These are phyloP conservation scores for Plenodomus tracheiphilus DNA, from an alignment of 2,329 filamentous ascomycete species.

Conservation along the genomic window DNA sequence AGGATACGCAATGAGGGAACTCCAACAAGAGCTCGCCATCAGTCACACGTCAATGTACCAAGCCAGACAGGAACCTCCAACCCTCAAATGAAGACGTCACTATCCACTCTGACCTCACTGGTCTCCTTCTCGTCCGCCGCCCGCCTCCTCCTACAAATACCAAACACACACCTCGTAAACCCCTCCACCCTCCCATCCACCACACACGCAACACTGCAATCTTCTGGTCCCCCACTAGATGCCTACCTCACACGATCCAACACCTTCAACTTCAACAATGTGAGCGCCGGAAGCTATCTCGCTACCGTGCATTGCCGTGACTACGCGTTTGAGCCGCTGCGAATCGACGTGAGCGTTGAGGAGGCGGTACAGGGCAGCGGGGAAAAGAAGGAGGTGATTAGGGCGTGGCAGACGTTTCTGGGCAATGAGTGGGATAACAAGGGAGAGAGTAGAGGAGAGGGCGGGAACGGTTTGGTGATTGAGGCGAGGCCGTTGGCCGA, in stretches of 20 bases:
- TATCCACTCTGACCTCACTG: constrained; percentile 47
- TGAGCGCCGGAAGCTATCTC: constrained; percentile 75
- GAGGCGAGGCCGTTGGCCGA: constrained; percentile 63
- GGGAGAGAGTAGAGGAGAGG: constrained; percentile 63
- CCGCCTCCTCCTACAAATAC: constrained; percentile 57
- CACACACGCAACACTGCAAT: constrained; percentile 69
- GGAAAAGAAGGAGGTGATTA: constrained; percentile 52
- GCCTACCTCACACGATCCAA: constrained; percentile 70
- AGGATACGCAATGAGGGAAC: background rate
- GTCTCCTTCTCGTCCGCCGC: constrained; percentile 48
- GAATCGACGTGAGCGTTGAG: constrained; percentile 68
- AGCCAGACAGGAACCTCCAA: background rate
- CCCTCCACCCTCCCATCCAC: constrained; percentile 56
- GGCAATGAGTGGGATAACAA: constrained; percentile 90
- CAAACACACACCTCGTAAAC: constrained; percentile 49
- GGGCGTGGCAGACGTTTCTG: constrained; percentile 81
- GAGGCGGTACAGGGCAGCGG: constrained; percentile 34
- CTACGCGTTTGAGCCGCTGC: constrained; percentile 75
- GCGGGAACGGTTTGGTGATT: constrained; percentile 54
- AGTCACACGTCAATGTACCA: background rate
- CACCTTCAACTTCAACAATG: constrained; percentile 74
- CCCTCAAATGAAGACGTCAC: constrained; percentile 34
- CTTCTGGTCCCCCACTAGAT: constrained; percentile 52
- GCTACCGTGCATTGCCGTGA: constrained; percentile 77
- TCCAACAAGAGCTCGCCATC: background rate